phyloP scores from a whole-genome alignment of 345 rosid species.

The Syzygium grande region DNA sequence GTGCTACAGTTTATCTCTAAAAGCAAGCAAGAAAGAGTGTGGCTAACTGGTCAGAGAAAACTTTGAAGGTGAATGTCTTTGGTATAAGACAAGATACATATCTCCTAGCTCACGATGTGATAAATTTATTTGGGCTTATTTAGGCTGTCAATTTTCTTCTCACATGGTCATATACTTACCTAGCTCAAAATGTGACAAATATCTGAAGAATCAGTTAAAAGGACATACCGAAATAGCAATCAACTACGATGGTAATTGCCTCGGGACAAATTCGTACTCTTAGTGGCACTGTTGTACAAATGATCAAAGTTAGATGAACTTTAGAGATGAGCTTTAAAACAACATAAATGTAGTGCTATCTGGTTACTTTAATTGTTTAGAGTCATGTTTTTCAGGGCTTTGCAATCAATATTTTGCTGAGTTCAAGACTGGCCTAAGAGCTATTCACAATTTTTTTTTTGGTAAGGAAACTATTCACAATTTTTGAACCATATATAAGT shows the following conservation, averaged over 20 bases:
- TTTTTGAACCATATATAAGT: background rate
- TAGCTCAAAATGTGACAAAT: background rate
- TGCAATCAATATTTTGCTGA: background rate
- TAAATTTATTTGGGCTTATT: background rate
- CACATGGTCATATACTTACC: background rate
- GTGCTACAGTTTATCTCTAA: background rate
- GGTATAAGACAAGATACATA: background rate
- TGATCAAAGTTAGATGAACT: background rate
- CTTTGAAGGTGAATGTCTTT: background rate
- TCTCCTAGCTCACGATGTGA: too few species aligned
- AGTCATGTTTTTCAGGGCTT: background rate
- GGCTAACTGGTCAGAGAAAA: background rate
- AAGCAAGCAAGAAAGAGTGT: background rate
- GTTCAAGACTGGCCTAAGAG: too few species aligned
- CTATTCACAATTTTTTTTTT: too few species aligned
- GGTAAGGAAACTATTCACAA: too few species aligned
- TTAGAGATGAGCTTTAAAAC: background rate
- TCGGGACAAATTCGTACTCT: background rate
- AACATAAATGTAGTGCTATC: too few species aligned
- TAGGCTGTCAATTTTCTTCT: background rate
- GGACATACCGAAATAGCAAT: background rate
- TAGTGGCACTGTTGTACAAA: too few species aligned
- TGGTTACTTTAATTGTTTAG: background rate
- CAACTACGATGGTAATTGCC: background rate
- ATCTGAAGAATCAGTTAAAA: background rate